Conservation (phyloP, 1,139 yeast genomes). For the Pneumocystis canis region DNA sequence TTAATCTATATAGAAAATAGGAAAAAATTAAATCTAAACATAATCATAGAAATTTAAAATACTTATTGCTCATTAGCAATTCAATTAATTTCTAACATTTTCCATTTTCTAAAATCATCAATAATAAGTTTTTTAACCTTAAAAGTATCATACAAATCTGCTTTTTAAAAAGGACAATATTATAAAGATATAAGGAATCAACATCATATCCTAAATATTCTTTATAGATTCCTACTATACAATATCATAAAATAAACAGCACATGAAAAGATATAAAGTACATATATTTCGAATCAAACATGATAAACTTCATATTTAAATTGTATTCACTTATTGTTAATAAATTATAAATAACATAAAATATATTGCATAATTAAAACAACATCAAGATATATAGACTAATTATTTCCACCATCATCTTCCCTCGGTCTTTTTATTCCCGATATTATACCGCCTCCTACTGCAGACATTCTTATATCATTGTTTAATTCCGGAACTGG, state of each 20-base stretch:
- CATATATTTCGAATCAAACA: neutral
- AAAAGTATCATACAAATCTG: neutral
- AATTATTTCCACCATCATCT: neutral
- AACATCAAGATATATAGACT: neutral
- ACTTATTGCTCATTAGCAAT: neutral
- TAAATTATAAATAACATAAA: neutral
- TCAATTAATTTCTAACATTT: neutral
- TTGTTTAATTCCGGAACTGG: conserved; percentile 6
- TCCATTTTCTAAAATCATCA: neutral
- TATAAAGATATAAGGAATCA: no score
- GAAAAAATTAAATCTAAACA: neutral
- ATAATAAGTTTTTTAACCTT: neutral
- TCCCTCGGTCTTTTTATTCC: neutral
- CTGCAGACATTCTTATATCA: neutral
- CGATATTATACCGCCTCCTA: neutral
- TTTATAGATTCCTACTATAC: neutral
- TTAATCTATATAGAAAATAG: neutral
- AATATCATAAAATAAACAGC: neutral
- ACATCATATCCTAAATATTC: no score
- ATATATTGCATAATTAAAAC: neutral
- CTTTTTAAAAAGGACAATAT: neutral
- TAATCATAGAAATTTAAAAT: neutral
- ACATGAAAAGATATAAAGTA: neutral
- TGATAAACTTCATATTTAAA: neutral
- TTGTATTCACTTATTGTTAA: neutral